Evolutionary conservation across 371 early-diverging fungal genomes (phyloP).

Genomic region (Apophysomyces ossiformis): DNA sequence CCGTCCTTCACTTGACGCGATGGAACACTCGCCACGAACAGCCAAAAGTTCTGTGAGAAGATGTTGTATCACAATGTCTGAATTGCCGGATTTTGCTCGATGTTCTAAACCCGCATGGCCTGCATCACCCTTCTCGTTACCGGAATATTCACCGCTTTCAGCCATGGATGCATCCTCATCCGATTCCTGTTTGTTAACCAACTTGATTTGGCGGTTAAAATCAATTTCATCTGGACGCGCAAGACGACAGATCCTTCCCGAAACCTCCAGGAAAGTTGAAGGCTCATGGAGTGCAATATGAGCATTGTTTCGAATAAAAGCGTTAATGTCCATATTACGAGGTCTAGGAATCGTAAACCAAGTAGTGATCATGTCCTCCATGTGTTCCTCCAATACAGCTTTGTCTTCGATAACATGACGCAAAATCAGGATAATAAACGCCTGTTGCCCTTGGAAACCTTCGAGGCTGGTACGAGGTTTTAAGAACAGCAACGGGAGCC

Average conservation of each 20-base stretch:
- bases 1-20: conserved; percentile 19
- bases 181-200: conserved; percentile 30
- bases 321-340: conserved; percentile 72
- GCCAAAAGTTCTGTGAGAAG: conserved; percentile 44
- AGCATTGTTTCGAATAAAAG: conserved; percentile 73
- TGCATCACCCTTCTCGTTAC: neutral
- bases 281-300: conserved; percentile 79
- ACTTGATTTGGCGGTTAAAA: conserved; percentile 58
- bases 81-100: conserved; percentile 22
- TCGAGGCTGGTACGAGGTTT: conserved; percentile 51
- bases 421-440: conserved; percentile 79
- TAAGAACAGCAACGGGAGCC: conserved; percentile 65
- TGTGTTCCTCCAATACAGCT: conserved; percentile 64
- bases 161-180: conserved; percentile 20
- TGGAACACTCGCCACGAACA: conserved; percentile 23
- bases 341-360: conserved; percentile 78
- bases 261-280: conserved; percentile 70
- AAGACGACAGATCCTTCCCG: conserved; percentile 68
- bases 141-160: neutral
- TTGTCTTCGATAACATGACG: conserved; percentile 87
- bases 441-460: conserved; percentile 73
- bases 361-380: conserved; percentile 78
- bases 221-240: conserved; percentile 64
- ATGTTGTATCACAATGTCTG: conserved; percentile 41
- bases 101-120: neutral